Base-by-base conservation (phyloP, 768 basidiomycete species). In the Lyophyllum decastes region DNA sequence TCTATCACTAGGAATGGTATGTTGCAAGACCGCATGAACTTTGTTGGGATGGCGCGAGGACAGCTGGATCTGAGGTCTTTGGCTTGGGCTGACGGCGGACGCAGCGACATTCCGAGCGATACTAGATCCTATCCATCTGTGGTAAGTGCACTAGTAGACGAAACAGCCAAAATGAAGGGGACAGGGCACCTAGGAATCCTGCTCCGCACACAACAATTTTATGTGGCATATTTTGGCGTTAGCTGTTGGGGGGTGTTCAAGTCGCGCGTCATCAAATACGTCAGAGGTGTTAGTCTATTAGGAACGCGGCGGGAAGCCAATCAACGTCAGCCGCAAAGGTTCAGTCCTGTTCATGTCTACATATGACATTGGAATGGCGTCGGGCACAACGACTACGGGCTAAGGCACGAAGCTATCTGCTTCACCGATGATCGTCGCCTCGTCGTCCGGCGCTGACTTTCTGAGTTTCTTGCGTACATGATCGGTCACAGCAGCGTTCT, bases 131-230 rank as follows among this genome's bases (percentile, higher is more conserved):
- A 53, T 17, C 24, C 1, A 24, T 49, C 24, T 26, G 14, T 44
- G n/a, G 47, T 53, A 4, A 49, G 34, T 35, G 16, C 60, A 21
- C 25, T 44, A 14, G 24, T 48, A 12, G 41, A 49, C 49, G 35
- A 26, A 48, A 35, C 25, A 47, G 30, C 30, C 30, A n/a, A 16
- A 19, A 24, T 8, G 30, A 19, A 24, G 11, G 33, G 55, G 10
- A 62, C 35, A 30, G 45, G 68, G n/a, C 61, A 85, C 88, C 88
- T 61, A 90, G 65, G 64, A 90, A 90, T 19, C 82, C 83, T 52
- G 82, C 78, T 34, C 83, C 82, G 49, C 83, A 84, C 14, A 83
- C 66, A 25, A 82, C 79, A 33, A 83, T 70, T 65, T 80, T 82
- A 33, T 62, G 59, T 12, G 59, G 46, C 48, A 56, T 45, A 45